These are phyloP conservation scores for Cercospora nicotianae DNA, from an alignment of 2,329 filamentous ascomycete genomes.

Conservation along the genomic window DNA sequence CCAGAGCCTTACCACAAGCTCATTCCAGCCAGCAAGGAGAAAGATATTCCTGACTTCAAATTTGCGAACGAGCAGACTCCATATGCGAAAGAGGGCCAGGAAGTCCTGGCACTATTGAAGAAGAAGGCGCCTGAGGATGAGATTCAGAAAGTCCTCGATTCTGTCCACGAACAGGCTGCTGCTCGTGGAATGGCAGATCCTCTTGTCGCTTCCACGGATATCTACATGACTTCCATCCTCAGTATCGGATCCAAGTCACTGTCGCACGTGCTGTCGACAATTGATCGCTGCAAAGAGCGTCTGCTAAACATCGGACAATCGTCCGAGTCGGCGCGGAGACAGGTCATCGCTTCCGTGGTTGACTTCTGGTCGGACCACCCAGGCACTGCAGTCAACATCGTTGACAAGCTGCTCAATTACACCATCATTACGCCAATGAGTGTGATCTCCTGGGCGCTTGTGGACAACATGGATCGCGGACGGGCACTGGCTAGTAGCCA, in stretches of 20 bases:
- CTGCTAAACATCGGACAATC: constrained; percentile 75
- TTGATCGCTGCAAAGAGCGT: constrained; percentile 89
- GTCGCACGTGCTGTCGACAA: constrained; percentile 91
- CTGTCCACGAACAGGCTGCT: constrained; percentile 76
- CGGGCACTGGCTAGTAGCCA: constrained; percentile 68
- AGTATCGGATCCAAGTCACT: constrained; percentile 93
- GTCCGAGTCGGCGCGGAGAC: constrained; percentile 73
- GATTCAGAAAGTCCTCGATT: constrained; percentile 76
- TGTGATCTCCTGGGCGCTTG: constrained; percentile 87
- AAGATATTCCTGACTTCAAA: constrained; percentile 95
- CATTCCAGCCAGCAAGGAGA: constrained; percentile 84
- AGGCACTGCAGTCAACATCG: constrained; percentile 84
- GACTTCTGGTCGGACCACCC: constrained; percentile 92
- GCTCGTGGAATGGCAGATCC: constrained; percentile 70
- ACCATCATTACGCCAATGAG: constrained; percentile 83
- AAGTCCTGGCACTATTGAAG: constrained; percentile 74
- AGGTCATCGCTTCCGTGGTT: constrained; percentile 89
- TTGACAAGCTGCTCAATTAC: constrained; percentile 97
- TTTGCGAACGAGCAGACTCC: constrained; percentile 74
- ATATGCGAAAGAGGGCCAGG: constrained; percentile 80
- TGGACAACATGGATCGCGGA: constrained; percentile 57
- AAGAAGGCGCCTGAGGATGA: constrained; percentile 85
- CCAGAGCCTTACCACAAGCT: constrained; percentile 78
- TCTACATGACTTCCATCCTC: constrained; percentile 90
- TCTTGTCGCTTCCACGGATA: constrained; percentile 83